A percentile compares a stretch with the other conserved stretches of the same genome.
Conservation (phyloP, 257 asterid genomes). For the Gynochthodes officinalis region DNA sequence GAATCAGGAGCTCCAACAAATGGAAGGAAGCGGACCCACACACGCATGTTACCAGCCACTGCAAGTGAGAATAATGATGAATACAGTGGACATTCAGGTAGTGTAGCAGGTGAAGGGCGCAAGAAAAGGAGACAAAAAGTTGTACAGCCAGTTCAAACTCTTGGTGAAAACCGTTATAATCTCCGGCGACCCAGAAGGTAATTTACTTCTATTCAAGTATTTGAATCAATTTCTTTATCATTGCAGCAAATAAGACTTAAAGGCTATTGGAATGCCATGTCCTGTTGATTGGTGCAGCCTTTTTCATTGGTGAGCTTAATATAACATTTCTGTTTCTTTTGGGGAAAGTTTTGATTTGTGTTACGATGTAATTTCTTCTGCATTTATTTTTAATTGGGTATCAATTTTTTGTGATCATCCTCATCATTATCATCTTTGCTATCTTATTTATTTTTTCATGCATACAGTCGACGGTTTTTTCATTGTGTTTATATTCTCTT, state of each 20-base stretch:
- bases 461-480: background rate
- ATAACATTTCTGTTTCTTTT: background rate
- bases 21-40: slow-evolving; percentile 58
- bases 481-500: background rate
- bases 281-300: slow-evolving; percentile 2
- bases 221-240: background rate
- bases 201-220: slow-evolving; percentile 20
- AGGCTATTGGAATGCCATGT: background rate
- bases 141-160: slow-evolving; percentile 40
- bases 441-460: background rate
- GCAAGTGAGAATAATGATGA: slow-evolving; percentile 48
- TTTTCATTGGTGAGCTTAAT: background rate
- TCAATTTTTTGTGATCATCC: background rate
- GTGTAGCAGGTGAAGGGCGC: slow-evolving; percentile 51
- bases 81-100: slow-evolving; percentile 62
- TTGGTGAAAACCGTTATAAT: slow-evolving; percentile 75
- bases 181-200: slow-evolving; percentile 73
- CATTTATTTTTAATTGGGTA: background rate
- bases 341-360: background rate
- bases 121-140: slow-evolving; percentile 69
- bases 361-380: background rate
- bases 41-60: slow-evolving; percentile 44
- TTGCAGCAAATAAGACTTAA: background rate
- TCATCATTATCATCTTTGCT: background rate
- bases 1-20: slow-evolving; percentile 50